phyloP scores from a whole-genome alignment of 179 eudicot species.

The Spinacia oleracea region DNA sequence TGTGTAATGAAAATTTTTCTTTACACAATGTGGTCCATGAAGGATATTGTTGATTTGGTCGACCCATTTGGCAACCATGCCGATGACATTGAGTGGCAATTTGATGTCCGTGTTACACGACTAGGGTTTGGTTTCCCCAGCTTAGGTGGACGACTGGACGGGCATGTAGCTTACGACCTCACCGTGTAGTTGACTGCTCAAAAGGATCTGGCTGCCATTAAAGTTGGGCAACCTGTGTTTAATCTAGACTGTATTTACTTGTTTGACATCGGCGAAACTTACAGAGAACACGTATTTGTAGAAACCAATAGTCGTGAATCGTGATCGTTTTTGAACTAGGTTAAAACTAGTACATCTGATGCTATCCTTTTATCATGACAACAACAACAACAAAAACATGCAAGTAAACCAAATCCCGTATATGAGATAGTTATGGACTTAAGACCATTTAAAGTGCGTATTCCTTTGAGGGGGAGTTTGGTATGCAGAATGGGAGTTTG shows the following conservation, averaged over 20 bases:
- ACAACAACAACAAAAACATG: not conserved
- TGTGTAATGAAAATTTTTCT: not conserved
- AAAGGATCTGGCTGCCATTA: not conserved
- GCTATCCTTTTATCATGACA: not conserved
- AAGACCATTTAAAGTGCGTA: not conserved
- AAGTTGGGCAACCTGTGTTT: not conserved
- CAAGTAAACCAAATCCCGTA: not conserved
- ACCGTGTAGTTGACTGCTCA: not conserved
- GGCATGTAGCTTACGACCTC: not conserved
- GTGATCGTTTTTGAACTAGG: too few relatives aligned
- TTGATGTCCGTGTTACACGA: not conserved
- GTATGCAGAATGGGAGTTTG: too few relatives aligned
- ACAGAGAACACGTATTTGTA: too few relatives aligned
- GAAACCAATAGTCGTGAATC: too few relatives aligned
- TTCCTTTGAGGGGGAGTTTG: not conserved
- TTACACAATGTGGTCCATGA: slow-evolving; percentile 8
- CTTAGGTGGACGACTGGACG: not conserved
- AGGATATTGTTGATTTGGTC: not conserved
- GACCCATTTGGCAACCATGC: slow-evolving; percentile 12
- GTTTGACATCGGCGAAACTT: too few relatives aligned
- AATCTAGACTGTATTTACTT: not conserved
- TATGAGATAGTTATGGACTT: too few relatives aligned
- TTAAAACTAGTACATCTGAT: too few relatives aligned
- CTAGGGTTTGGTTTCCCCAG: not conserved
- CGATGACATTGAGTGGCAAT: not conserved